These are phyloP conservation scores for Brasenia schreberi DNA, from an alignment of 164 flowering plant species.

Conservation along the genomic window DNA sequence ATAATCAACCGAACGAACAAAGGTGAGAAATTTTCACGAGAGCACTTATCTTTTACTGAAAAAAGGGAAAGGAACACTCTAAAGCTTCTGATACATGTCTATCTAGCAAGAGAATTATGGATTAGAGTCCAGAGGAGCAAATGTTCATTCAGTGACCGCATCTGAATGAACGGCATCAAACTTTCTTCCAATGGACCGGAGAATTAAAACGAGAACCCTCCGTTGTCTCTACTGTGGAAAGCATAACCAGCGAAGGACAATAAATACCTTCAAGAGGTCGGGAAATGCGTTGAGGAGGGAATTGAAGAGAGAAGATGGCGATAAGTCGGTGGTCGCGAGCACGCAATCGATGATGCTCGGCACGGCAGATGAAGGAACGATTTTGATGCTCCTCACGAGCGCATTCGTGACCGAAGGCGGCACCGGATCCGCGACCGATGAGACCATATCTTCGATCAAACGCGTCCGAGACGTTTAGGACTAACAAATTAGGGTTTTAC, in stretches of 20 bases:
- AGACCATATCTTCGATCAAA: constrained; percentile 2
- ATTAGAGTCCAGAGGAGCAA: background rate
- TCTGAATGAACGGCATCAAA: too few species aligned
- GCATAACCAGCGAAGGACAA: background rate
- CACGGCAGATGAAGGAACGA: constrained; percentile 50
- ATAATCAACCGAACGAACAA: too few species aligned
- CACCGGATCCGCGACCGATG: constrained; percentile 10
- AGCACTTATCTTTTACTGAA: too few species aligned
- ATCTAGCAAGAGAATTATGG: too few species aligned
- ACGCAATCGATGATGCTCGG: constrained; percentile 69
- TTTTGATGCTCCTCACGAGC: constrained; percentile 36
- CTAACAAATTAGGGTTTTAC: too few species aligned
- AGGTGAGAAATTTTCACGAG: too few species aligned
- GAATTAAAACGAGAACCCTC: too few species aligned
- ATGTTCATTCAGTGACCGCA: background rate
- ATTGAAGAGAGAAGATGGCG: constrained; percentile 42
- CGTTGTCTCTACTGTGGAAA: too few species aligned
- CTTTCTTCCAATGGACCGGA: too few species aligned
- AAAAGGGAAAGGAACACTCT: too few species aligned
- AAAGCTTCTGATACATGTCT: too few species aligned
- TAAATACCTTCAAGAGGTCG: constrained; percentile 23
- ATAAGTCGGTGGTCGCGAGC: constrained; percentile 33
- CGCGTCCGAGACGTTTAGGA: too few species aligned
- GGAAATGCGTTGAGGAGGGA: constrained; percentile 41
- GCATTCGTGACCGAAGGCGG: constrained; percentile 21